These are phyloP conservation scores for Phytophthora boehmeriae DNA, from an alignment of 352 stramenopile genomes.

Conservation along the genomic window DNA sequence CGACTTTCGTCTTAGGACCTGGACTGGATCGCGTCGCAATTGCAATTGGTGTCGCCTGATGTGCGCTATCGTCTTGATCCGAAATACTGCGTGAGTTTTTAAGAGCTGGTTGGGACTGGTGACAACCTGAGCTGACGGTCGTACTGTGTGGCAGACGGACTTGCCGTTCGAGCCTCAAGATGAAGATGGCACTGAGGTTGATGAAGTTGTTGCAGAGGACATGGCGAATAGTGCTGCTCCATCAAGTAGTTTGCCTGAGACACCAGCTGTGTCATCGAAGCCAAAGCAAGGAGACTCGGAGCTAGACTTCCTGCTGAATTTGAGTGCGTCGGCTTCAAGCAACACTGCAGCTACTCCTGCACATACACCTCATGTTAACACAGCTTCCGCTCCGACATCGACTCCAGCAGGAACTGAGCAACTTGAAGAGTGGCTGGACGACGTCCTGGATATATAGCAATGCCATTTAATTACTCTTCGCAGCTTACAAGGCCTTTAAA, in stretches of 20 bases:
- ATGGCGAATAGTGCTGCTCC: background rate
- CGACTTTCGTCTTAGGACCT: conserved; percentile 55
- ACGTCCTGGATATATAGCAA: conserved; percentile 49
- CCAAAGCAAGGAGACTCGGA: conserved; percentile 25
- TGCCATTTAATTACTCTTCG: conserved; percentile 9
- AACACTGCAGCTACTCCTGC: conserved; percentile 6
- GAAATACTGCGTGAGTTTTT: conserved; percentile 74
- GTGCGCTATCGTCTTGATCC: conserved; percentile 72
- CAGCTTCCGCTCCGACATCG: conserved; percentile 8
- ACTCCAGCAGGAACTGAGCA: conserved; percentile 35
- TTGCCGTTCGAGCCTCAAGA: conserved; percentile 44
- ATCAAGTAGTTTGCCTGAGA: background rate
- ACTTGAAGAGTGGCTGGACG: conserved; percentile 77
- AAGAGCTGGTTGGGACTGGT: background rate
- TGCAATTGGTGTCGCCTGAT: conserved; percentile 47
- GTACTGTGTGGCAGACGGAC: conserved; percentile 33
- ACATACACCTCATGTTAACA: background rate
- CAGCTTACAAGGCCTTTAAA: conserved; percentile 5
- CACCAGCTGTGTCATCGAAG: conserved; percentile 2
- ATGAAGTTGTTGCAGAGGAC: conserved; percentile 9
- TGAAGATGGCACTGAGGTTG: conserved; percentile 10
- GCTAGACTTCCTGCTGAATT: conserved; percentile 49
- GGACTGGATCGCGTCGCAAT: conserved; percentile 64
- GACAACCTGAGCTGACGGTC: background rate
- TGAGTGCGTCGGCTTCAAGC: conserved; percentile 34